phyloP scores from a whole-genome alignment of 495 filamentous ascomycete species.

The Saxispiralis lemnorum region DNA sequence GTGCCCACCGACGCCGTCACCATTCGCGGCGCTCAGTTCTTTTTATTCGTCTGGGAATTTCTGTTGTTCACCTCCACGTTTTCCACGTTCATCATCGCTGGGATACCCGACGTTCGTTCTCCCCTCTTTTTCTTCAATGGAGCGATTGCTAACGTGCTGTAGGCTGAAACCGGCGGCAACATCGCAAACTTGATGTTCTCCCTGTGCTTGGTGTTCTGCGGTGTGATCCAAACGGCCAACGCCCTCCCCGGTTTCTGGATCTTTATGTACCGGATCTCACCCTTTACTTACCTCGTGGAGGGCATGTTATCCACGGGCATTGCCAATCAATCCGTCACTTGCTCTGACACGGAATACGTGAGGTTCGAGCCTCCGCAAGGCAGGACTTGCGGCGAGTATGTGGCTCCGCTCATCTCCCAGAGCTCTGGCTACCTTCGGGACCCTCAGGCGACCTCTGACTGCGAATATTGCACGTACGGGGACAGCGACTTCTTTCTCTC shows the following conservation, averaged over 20 bases:
- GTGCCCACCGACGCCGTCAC: constrained; percentile 34
- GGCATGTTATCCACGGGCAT: constrained; percentile 24
- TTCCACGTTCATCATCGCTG: constrained; percentile 46
- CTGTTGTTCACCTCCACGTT: constrained; percentile 27
- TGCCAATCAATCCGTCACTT: constrained; percentile 22
- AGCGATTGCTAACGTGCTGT: constrained; percentile 44
- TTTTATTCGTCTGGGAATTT: constrained; percentile 33
- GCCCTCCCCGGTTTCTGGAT: constrained; percentile 28
- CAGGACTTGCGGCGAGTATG: constrained; percentile 22
- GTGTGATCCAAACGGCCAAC: constrained; percentile 22
- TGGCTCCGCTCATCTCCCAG: constrained; percentile 14
- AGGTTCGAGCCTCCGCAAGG: constrained; percentile 19
- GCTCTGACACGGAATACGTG: constrained; percentile 26
- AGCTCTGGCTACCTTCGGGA: constrained; percentile 20
- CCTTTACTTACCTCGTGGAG: constrained; percentile 27
- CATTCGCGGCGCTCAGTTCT: constrained; percentile 49
- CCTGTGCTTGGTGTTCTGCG: constrained; percentile 31
- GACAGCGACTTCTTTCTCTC: constrained; percentile 24
- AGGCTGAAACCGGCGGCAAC: constrained; percentile 45
- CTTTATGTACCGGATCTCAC: constrained; percentile 27
- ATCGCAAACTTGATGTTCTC: constrained; percentile 45
- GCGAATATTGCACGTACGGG: constrained; percentile 21
- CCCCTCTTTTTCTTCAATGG: constrained; percentile 46
- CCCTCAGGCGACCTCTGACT: constrained; percentile 17
- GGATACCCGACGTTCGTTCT: constrained; percentile 33